Evolutionary conservation across 2,329 filamentous ascomycete species (phyloP).

Genomic region (Neoscytalidium dimidiatum): DNA sequence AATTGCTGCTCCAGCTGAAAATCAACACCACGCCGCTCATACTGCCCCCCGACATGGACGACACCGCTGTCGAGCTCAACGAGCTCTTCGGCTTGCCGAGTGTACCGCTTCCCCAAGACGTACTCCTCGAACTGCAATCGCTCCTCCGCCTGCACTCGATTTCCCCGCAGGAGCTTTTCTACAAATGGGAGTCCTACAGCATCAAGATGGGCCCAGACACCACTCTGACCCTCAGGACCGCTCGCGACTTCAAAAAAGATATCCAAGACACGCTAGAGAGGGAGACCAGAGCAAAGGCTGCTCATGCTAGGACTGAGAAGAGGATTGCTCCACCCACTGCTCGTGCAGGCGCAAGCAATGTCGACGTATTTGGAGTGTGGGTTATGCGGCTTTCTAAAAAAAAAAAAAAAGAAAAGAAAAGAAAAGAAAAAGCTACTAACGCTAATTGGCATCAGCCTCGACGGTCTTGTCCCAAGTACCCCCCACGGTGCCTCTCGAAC

Average conservation of each 20-base stretch:
- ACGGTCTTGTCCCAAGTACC: constrained; percentile 49
- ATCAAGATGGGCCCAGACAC: constrained; percentile 91
- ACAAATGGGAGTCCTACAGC: constrained; percentile 98
- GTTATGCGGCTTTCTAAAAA: constrained; percentile 29
- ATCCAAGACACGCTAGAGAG: constrained; percentile 83
- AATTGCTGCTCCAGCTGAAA: background rate
- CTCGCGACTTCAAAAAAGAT: constrained; percentile 80
- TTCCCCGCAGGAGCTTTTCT: constrained; percentile 83
- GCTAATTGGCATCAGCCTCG: constrained; percentile 44
- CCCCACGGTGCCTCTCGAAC: constrained; percentile 38
- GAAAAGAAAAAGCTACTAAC: no score
- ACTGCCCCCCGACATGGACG: constrained; percentile 47
- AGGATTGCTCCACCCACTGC: constrained; percentile 64
- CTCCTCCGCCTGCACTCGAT: constrained; percentile 84
- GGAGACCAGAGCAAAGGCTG: constrained; percentile 65
- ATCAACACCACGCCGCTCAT: constrained; percentile 6
- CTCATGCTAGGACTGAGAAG: constrained; percentile 63
- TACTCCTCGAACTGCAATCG: constrained; percentile 78
- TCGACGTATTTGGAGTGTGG: constrained; percentile 77
- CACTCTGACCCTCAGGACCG: constrained; percentile 68
- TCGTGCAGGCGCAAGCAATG: constrained; percentile 54
- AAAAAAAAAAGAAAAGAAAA: no score
- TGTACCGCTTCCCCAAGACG: constrained; percentile 68
- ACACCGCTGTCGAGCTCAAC: constrained; percentile 55
- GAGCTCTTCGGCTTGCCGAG: constrained; percentile 59